Percentiles rank a stretch among this genome's conserved stretches.
Conservation (phyloP, 108 stramenopile species). For the Cyclotella choctawhatcheeana region DNA sequence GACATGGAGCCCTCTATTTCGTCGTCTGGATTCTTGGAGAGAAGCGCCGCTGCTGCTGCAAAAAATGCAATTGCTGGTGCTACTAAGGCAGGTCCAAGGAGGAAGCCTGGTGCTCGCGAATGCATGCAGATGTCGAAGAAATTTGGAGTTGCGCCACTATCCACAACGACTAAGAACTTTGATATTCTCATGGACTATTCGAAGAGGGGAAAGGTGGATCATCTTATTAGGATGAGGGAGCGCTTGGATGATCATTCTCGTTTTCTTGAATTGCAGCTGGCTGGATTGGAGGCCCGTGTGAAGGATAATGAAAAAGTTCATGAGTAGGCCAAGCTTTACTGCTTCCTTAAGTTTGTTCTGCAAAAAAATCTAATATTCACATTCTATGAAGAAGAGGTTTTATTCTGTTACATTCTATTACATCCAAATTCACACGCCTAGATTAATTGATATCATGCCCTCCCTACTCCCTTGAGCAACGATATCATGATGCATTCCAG, state of each 20-base stretch:
- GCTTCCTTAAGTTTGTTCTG: too few relatives aligned
- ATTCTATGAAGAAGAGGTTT: too few relatives aligned
- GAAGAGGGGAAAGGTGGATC: constrained; percentile 85
- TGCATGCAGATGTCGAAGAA: constrained; percentile 86
- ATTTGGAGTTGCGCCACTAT: constrained; percentile 67
- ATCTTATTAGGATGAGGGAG: constrained; percentile 89
- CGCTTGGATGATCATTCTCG: constrained; percentile 84
- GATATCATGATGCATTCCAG: too few relatives aligned
- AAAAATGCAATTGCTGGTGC: constrained; percentile 25
- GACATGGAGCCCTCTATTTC: constrained; percentile 9
- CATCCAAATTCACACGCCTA: too few relatives aligned
- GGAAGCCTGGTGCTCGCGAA: constrained; percentile 91
- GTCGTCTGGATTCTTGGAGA: constrained; percentile 22
- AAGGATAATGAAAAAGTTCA: constrained; percentile 28
- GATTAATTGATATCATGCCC: too few relatives aligned
- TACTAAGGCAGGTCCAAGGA: constrained; percentile 54
- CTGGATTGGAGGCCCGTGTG: constrained; percentile 76
- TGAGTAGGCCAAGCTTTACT: neutral
- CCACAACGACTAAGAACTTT: constrained; percentile 77
- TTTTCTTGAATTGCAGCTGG: constrained; percentile 81
- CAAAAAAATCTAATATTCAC: too few relatives aligned
- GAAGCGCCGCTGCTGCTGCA: constrained; percentile 28
- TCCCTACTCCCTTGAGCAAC: too few relatives aligned
- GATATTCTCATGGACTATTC: constrained; percentile 85
- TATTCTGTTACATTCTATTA: too few relatives aligned